Percentiles rank a stretch among this genome's conserved stretches.
Evolutionary conservation across 2,329 filamentous ascomycete species (phyloP).

Genomic region (Albophoma yamanashiensis): DNA sequence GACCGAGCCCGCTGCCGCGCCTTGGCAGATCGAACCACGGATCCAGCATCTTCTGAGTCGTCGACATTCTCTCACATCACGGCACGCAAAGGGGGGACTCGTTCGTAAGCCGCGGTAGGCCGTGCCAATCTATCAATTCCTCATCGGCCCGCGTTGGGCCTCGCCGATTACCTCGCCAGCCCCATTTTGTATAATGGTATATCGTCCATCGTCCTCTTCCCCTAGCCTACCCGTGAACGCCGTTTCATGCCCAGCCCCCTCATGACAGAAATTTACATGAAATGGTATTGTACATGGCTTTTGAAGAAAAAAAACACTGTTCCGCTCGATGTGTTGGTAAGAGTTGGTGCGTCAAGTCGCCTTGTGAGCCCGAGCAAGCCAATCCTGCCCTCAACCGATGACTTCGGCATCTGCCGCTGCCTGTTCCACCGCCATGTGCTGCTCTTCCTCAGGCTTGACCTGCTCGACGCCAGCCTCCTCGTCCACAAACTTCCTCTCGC

Average conservation of each 20-base stretch:
- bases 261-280: not conserved
- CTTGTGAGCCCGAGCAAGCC: not conserved
- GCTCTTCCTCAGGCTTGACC: slow-evolving; percentile 45
- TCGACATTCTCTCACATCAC: not conserved
- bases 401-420: slow-evolving; percentile 27
- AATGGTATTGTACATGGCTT: not conserved
- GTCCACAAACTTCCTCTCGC: slow-evolving; percentile 79
- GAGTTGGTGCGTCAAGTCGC: not conserved
- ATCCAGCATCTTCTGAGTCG: too few species aligned
- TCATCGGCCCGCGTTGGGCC: not conserved
- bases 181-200: not conserved
- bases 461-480: slow-evolving; percentile 59
- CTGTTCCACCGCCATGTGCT: slow-evolving; percentile 25
- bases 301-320: not conserved
- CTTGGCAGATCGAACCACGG: not conserved
- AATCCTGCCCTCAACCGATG: slow-evolving; percentile 13
- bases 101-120: not conserved
- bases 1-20: not conserved
- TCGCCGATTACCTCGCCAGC: not conserved
- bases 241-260: not conserved
- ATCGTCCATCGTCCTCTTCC: not conserved
- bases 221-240: slow-evolving; percentile 1
- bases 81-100: not conserved
- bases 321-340: not conserved
- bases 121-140: not conserved